These are phyloP conservation scores for Penicillium polonicum DNA, from an alignment of 2,329 filamentous ascomycete genomes.

Conservation along the genomic window DNA sequence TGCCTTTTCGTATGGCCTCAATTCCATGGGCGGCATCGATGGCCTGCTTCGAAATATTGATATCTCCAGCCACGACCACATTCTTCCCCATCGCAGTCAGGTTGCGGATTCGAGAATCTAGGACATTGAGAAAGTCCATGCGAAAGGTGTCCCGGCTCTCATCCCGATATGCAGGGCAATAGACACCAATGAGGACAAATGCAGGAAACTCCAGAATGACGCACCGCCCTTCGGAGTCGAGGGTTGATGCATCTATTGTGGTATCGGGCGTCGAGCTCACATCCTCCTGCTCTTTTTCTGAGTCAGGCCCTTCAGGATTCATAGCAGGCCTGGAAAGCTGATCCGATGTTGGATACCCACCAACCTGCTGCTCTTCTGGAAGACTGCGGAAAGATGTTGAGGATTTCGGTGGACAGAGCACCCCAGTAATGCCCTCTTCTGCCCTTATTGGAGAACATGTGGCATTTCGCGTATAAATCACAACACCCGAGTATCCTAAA, in stretches of 20 bases:
- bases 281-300: constrained; percentile 6
- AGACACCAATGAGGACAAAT: constrained; percentile 89
- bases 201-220: constrained; percentile 90
- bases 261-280: constrained; percentile 35
- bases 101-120: constrained; percentile 84
- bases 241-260: constrained; percentile 64
- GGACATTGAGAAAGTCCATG: constrained; percentile 71
- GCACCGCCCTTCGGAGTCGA: constrained; percentile 91
- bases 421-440: constrained; percentile 89
- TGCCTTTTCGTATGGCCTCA: constrained; percentile 70
- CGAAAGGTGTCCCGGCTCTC: constrained; percentile 81
- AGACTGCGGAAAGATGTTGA: constrained; percentile 71
- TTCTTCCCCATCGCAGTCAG: constrained; percentile 75
- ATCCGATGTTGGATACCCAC: constrained; percentile 73
- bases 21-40: constrained; percentile 74
- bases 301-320: not conserved
- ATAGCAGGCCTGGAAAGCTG: constrained; percentile 54
- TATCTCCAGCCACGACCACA: constrained; percentile 80
- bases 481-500: constrained; percentile 89
- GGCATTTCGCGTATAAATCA: constrained; percentile 87
- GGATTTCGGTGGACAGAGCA: constrained; percentile 71
- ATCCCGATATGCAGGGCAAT: constrained; percentile 86
- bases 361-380: constrained; percentile 72
- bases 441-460: constrained; percentile 82
- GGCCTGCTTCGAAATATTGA: constrained; percentile 72